Evolutionary conservation across 345 rosid genomes (phyloP).

Genomic region (Pseudoturritis turrita): DNA sequence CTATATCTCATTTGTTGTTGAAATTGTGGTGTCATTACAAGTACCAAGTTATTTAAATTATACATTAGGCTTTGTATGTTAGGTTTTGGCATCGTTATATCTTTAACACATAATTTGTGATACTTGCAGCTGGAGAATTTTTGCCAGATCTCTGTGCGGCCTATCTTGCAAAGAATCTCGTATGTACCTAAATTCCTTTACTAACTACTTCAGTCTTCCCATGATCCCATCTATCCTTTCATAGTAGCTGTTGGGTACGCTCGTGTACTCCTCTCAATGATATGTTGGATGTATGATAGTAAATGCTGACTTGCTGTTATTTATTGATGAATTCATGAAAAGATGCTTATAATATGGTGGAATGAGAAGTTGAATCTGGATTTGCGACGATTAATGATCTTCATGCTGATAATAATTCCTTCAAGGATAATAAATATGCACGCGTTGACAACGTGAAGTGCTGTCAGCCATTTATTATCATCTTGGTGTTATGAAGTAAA

Average conservation of each 20-base stretch:
- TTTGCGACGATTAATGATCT: background rate
- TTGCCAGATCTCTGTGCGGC: slow-evolving; percentile 52
- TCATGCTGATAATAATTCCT: background rate
- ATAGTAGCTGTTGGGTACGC: background rate
- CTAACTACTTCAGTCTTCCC: background rate
- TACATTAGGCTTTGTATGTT: background rate
- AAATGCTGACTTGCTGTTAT: background rate
- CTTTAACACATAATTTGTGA: slow-evolving; percentile 33
- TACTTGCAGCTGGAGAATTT: slow-evolving; percentile 55
- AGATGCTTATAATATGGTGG: background rate
- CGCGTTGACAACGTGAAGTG: background rate
- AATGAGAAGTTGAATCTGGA: background rate
- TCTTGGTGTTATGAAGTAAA: background rate
- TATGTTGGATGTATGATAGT: background rate
- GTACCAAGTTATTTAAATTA: background rate
- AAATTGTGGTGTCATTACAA: background rate
- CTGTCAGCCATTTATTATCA: background rate
- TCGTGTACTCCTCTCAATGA: background rate
- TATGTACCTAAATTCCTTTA: slow-evolving; percentile 39
- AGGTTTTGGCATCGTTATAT: slow-evolving; percentile 2
- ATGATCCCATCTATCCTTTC: background rate
- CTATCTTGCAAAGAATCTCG: slow-evolving; percentile 72
- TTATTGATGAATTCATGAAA: background rate
- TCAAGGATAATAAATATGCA: background rate
- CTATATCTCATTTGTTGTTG: background rate